Evolutionary conservation across 2,329 filamentous ascomycete genomes (phyloP).

Genomic region (Neophaeococcomyces aloes): DNA sequence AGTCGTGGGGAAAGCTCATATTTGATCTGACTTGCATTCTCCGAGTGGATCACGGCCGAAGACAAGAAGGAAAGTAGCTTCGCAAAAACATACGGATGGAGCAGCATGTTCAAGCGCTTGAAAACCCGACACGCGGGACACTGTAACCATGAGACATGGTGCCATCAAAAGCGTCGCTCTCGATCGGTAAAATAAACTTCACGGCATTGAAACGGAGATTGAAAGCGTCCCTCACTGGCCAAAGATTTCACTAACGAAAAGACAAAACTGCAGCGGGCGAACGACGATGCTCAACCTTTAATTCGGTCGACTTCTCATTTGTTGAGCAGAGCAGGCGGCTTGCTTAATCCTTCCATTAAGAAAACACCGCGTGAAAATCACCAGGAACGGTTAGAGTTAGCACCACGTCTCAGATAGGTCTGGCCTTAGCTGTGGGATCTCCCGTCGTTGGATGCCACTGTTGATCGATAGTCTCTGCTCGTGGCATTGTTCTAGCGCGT

Average conservation of each 20-base stretch:
- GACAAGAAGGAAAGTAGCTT: not conserved
- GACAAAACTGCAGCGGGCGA: not conserved
- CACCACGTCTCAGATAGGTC: not conserved
- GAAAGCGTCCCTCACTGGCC: not conserved
- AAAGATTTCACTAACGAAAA: not conserved
- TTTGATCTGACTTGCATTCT: not conserved
- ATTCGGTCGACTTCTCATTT: conserved; percentile 4
- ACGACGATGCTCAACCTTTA: not conserved
- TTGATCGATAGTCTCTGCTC: not conserved
- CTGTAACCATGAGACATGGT: conserved; percentile 5
- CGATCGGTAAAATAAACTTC: not conserved
- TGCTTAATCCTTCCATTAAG: not conserved
- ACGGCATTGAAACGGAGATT: not conserved
- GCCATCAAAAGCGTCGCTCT: conserved; percentile 2
- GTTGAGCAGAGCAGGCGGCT: not conserved
- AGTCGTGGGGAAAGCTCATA: conserved; percentile 1
- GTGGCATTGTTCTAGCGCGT: conserved; percentile 6
- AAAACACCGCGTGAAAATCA: not conserved
- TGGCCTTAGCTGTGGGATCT: too few species aligned
- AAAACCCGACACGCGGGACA: not conserved
- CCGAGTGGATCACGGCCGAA: not conserved
- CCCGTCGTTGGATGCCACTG: too few species aligned
- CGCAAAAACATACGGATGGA: not conserved
- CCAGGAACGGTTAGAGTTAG: not conserved
- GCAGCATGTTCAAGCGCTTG: not conserved